phyloP scores from a whole-genome alignment of 495 filamentous ascomycete genomes.

The Patellaria atrata region DNA sequence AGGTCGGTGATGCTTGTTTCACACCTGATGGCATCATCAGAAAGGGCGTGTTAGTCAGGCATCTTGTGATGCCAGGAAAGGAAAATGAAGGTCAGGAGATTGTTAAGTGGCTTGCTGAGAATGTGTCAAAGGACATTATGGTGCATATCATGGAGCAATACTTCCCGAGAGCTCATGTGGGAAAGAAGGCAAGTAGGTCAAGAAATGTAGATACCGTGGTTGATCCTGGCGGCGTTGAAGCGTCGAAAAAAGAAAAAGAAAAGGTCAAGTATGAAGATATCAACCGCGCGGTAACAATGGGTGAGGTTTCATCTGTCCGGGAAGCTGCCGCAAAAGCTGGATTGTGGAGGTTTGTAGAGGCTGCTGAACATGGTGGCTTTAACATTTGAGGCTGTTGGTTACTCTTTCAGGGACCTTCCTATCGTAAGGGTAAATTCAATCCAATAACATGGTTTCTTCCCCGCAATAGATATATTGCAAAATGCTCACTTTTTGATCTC shows the following conservation, averaged over 20 bases:
- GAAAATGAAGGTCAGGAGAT: conserved; percentile 54
- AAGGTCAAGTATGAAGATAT: conserved; percentile 58
- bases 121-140: conserved; percentile 54
- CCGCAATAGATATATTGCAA: too few relatives aligned
- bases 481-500: too few relatives aligned
- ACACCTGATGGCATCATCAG: conserved; percentile 62
- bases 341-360: conserved; percentile 61
- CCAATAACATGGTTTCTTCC: too few relatives aligned
- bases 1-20: conserved; percentile 66
- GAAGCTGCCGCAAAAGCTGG: conserved; percentile 52
- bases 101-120: conserved; percentile 50
- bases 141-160: conserved; percentile 53
- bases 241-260: conserved; percentile 17
- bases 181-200: conserved; percentile 42
- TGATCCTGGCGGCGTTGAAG: conserved; percentile 14
- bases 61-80: conserved; percentile 66
- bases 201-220: conserved; percentile 13
- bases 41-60: conserved; percentile 53
- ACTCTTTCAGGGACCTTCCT: too few relatives aligned
- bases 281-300: conserved; percentile 48
- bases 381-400: conserved; percentile 53
- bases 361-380: conserved; percentile 53
- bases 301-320: conserved; percentile 46
- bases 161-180: conserved; percentile 59
- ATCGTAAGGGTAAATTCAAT: too few relatives aligned